Evolutionary conservation across 352 stramenopile species (phyloP).

Genomic region (Phytophthora parvispora): DNA sequence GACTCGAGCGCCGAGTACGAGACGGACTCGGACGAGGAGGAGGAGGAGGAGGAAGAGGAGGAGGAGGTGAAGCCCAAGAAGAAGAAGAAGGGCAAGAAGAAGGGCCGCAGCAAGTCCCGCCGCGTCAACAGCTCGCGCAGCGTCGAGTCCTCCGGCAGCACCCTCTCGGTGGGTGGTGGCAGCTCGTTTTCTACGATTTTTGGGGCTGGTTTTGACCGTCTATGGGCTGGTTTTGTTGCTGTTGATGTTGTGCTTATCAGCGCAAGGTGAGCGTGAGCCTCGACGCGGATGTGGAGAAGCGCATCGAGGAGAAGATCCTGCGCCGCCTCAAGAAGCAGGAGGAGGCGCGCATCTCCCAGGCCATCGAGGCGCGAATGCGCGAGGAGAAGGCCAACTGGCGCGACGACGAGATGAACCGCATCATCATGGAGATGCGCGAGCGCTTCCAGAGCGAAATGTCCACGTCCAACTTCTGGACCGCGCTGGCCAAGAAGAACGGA

Average conservation of each 20-base stretch:
- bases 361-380: constrained; percentile 87
- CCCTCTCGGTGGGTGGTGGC: constrained; percentile 37
- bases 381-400: constrained; percentile 89
- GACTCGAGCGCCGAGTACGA: constrained; percentile 63
- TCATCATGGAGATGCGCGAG: constrained; percentile 91
- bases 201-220: background rate
- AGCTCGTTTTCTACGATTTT: background rate
- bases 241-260: constrained; percentile 2
- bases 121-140: constrained; percentile 60
- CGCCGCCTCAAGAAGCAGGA: constrained; percentile 90
- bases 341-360: constrained; percentile 84
- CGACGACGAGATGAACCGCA: constrained; percentile 92
- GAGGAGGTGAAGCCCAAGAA: constrained; percentile 81
- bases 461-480: constrained; percentile 65
- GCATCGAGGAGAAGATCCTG: constrained; percentile 91
- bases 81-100: constrained; percentile 68
- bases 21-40: constrained; percentile 66
- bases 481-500: constrained; percentile 76
- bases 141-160: constrained; percentile 44
- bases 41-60: constrained; percentile 75
- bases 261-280: constrained; percentile 75
- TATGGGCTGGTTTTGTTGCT: no score
- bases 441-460: constrained; percentile 88
- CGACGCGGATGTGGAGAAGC: constrained; percentile 83
- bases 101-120: constrained; percentile 44